These are phyloP conservation scores for Eutrema japonicum DNA, from an alignment of 345 rosid species.

Conservation along the genomic window DNA sequence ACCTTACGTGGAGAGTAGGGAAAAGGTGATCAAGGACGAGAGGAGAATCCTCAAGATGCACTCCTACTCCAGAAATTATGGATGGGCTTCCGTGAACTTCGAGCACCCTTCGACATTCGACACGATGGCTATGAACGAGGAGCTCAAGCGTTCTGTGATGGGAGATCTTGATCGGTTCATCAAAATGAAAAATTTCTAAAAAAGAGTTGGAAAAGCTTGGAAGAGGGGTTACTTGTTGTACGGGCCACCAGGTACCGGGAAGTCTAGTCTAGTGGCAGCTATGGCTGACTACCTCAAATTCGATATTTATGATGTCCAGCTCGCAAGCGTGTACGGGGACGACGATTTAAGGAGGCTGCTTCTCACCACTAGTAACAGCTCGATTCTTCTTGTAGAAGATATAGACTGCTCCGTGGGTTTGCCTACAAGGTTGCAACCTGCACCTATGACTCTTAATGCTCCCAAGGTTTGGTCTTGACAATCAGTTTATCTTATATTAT, in stretches of 20 bases:
- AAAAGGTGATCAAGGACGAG: slow-evolving; percentile 30
- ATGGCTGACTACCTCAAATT: slow-evolving; percentile 65
- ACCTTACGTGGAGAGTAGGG: slow-evolving; percentile 44
- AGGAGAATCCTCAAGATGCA: slow-evolving; percentile 51
- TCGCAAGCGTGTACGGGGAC: slow-evolving; percentile 46
- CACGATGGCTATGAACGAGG: slow-evolving; percentile 55
- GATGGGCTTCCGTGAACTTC: slow-evolving; percentile 55
- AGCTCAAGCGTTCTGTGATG: slow-evolving; percentile 46
- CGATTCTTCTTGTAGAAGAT: slow-evolving; percentile 65
- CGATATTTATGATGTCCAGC: slow-evolving; percentile 62
- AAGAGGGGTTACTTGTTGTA: slow-evolving; percentile 63
- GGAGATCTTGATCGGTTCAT: slow-evolving; percentile 60
- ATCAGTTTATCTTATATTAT: neutral
- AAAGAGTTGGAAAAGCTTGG: slow-evolving; percentile 64
- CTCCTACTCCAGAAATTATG: slow-evolving; percentile 18
- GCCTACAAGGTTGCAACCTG: slow-evolving; percentile 27
- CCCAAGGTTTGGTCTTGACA: slow-evolving; percentile 30
- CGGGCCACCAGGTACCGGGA: slow-evolving; percentile 76
- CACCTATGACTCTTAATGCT: neutral
- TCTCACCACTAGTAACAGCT: slow-evolving; percentile 46
- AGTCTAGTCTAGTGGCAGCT: slow-evolving; percentile 68
- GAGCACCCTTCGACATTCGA: slow-evolving; percentile 66
- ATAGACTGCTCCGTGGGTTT: slow-evolving; percentile 56
- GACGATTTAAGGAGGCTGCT: slow-evolving; percentile 48
- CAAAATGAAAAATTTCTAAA: slow-evolving; percentile 54